Conservation (phyloP, 352 stramenopile genomes). For the Plasmopara viticola region DNA sequence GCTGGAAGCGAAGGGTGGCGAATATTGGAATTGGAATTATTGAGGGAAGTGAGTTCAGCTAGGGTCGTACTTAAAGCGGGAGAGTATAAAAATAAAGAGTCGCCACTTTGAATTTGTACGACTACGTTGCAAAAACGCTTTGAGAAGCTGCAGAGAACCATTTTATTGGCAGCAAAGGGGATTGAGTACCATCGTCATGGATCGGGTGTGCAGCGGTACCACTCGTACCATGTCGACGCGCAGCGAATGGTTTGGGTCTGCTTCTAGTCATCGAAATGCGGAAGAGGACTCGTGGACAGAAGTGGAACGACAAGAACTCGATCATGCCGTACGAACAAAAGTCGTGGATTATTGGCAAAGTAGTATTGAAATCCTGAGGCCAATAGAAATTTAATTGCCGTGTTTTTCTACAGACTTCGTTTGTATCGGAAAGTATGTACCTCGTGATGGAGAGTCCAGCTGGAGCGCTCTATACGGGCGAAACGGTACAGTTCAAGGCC, state of each 20-base stretch:
- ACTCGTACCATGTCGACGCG: constrained; percentile 3
- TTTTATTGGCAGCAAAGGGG: no score
- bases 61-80: no score
- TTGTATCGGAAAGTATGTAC: constrained; percentile 78
- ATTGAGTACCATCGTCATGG: constrained; percentile 4
- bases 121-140: not conserved
- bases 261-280: constrained; percentile 18
- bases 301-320: constrained; percentile 71
- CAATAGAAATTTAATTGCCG: not conserved
- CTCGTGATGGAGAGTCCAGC: constrained; percentile 63
- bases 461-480: constrained; percentile 46
- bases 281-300: constrained; percentile 85
- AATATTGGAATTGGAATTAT: constrained; percentile 17
- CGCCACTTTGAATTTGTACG: no score
- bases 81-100: no score
- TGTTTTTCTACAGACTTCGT: constrained; percentile 46
- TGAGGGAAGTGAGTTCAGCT: no score
- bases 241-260: constrained; percentile 5
- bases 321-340: constrained; percentile 49
- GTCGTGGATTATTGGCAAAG: constrained; percentile 10
- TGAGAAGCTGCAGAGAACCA: no score
- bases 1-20: constrained; percentile 37
- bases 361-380: not conserved
- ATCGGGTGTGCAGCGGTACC: constrained; percentile 5
- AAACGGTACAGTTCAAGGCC: constrained; percentile 68